Evolutionary conservation across 768 basidiomycete genomes (phyloP), one percentile per base, ranked within the genome.

Genomic region (Collybia sordida): DNA sequence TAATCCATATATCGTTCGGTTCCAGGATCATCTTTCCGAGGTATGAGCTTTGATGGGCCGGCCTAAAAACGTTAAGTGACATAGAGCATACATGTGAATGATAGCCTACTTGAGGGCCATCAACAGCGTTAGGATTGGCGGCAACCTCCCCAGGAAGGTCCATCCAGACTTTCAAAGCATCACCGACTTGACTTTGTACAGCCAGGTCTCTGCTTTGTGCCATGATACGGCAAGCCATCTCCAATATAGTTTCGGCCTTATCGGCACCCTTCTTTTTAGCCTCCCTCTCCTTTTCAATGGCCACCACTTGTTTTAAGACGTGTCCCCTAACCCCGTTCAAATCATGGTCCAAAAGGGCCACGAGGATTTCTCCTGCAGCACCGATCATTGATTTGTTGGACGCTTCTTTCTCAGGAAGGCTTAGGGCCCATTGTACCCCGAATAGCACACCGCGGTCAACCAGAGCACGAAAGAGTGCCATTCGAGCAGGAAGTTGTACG

Each of bases 351-450:
- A 98, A 77, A 28, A 96, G 70, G 15, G 88, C 79, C 37, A 89
- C 79, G 49, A 98, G 74, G 24, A 98, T 82, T 66, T 96, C 94
- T 22, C 93, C 90, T 0, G 82, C 90, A 14, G 90, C 86, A 52
- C 86, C 83, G 52, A 95, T 81, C 70, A 98, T 84, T 28, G 67
- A 60, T 55, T 71, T 75, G 57, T 72, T 72, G 2, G 55, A 57
- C 17, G 70, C 67, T 25, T 83, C 78, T 43, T 72, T 77, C 63
- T 90, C 87, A 2, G 83, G 67, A 24, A 86, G 77, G n/a, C 74
- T 72, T 42, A 98, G 78, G 1, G 93, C 93, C 90, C 93, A 96
- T 61, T 97, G 92, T 12, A 95, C 83, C n/a, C 89, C 90, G 55
- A 88, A 88, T 2, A 98, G 74, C 38, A 98, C 78, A 1, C 93